Evolutionary conservation across 306 rosid genomes (phyloP), one percentile per base, ranked within the genome.

Genomic region (Begonia fuchsioides): DNA sequence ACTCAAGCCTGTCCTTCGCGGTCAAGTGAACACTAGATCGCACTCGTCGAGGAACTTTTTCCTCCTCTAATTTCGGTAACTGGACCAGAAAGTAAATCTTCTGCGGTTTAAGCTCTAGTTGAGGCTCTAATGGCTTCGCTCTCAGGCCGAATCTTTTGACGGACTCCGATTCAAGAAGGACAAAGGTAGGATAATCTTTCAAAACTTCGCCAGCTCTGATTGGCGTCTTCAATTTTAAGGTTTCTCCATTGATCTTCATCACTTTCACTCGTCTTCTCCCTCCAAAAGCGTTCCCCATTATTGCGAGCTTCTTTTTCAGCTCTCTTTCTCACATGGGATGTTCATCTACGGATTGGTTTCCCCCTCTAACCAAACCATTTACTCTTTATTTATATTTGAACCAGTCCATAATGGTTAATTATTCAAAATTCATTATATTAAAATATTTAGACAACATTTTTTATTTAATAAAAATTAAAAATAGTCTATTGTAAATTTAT

Each of bases 221-320:
- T 0, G 96, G 96, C 2, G 79, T 71, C 67, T 71, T 71, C 9
- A 77, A 20, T 59, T 82, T 77, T 61, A 82, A 49, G 35, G 77
- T 80, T 57, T 87, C 96, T 0, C 96, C 96, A 15, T 75, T 69
- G 38, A 77, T 65, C 53, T 75, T 87, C 96, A 87, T 80, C 40
- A 87, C 82, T 60, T 87, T 87, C 17, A 79, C 82, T 58, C 56
- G 77, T 26, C 49, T 80, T 48, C 72, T 72, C 26, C 87, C 64
- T 53, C 80, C 80, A 0, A 85, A 16, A 8, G 58, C 55, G 73
- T 87, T 87, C 20, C 96, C 96, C 96, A 87, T 86, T 32, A 51
- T 32, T 11, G 35, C 35, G 7, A 26, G 10, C 11, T 44, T 43
- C 13, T 46, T 17, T 17, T 17, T 26, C 35, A 26, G 8, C 8